Evolutionary conservation across 257 asterid genomes (phyloP), one percentile per base, ranked within the genome.

Genomic region (Penstemon eatonii): DNA sequence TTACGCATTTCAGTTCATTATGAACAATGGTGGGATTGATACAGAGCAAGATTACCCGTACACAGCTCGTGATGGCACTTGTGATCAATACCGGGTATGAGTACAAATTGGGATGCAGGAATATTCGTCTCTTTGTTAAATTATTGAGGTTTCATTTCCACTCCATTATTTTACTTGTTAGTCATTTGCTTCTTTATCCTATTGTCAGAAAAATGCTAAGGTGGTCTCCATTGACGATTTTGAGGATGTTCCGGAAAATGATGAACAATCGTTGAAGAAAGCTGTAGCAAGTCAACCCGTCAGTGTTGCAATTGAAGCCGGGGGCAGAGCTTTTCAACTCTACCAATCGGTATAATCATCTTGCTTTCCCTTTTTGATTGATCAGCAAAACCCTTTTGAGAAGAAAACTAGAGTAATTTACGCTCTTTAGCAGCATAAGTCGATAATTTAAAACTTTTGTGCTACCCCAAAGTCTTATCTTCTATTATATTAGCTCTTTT

Each of bases 321-420:
- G 98, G 7, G 97, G 97, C 81, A 81, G 96, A 73, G 96, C 88
- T 65, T 92, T 92, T 78, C 98, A 92, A 80, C 88, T 85, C 46
- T 92, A 92, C 76, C 73, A 82, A 8, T 90, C 97, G 75, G 98
- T 92, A 87, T 3, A 70, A 56, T 67, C 52, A 3, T 45, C 19
- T 13, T 61, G 3, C 6, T 52, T 25, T 44, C 40, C 40, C 43
- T 42, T 33, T 47, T 40, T 38, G 15, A 4, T 10, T 10, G 3
- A 19, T 44, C 50, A 10, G n/a, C 25, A 19, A 57, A 37, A 7
- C 52, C n/a, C 12, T 12, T n/a, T 38, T 37, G 33, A n/a, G 47
- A 38, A 4, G 18, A 50, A 5, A 52, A 60, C 7, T 9, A 42
- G 11, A 45, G n/a, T 70, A 25, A 25, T 19, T 13, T 33, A 7